Percentiles rank a stretch among this genome's conserved stretches.
phyloP scores from a whole-genome alignment of 2,329 filamentous ascomycete species.

The Pseudopithomyces chartarum region DNA sequence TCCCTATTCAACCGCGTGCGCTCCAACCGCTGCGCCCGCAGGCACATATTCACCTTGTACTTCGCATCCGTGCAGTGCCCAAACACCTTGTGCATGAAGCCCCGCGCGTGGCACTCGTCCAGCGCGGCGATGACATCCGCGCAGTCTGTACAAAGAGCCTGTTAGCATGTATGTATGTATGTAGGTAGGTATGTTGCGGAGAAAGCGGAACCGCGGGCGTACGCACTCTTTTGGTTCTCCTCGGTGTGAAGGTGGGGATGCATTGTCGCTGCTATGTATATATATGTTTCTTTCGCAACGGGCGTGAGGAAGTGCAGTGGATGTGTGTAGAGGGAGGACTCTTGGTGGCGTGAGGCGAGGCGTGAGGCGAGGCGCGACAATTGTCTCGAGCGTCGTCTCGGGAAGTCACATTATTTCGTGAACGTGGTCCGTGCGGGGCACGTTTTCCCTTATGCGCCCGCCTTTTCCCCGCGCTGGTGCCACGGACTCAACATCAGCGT shows the following conservation, averaged over 20 bases:
- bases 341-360: not conserved
- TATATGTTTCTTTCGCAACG: not conserved
- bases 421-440: conserved; percentile 28
- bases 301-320: not conserved
- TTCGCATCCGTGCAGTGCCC: conserved; percentile 92
- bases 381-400: conserved; percentile 8
- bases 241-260: conserved; percentile 97
- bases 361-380: not conserved
- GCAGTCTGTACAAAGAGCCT: too few relatives aligned
- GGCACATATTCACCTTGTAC: conserved; percentile 79
- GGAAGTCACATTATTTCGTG: conserved; percentile 30
- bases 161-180: conserved; percentile 16
- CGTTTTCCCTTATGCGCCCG: too few relatives aligned
- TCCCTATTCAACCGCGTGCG: conserved; percentile 78
- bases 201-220: conserved; percentile 11
- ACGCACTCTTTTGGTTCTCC: conserved; percentile 77
- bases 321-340: conserved; percentile 13
- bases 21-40: conserved; percentile 79
- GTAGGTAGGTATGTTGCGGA: conserved; percentile 7
- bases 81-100: conserved; percentile 88
- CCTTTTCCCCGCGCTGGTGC: conserved; percentile 9
- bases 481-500: conserved; percentile 1
- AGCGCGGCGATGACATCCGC: conserved; percentile 92
- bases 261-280: too few relatives aligned
- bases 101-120: conserved; percentile 91